Percentiles rank a stretch among this genome's conserved stretches.
Evolutionary conservation across 345 rosid species (phyloP).

Genomic region (Orychophragmus violaceus): DNA sequence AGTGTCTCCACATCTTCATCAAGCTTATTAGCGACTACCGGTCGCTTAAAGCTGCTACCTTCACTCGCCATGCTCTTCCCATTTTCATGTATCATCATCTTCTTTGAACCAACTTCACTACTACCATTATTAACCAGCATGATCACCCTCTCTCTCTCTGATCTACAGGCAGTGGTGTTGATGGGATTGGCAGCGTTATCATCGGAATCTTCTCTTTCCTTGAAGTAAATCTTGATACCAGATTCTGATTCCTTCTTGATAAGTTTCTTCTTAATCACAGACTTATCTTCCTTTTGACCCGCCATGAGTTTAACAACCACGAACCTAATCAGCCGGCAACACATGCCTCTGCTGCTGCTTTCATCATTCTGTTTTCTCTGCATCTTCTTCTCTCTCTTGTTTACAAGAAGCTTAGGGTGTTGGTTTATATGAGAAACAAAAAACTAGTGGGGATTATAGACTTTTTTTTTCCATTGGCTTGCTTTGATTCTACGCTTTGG

Average conservation of each 20-base stretch:
- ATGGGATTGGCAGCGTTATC: not conserved
- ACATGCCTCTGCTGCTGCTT: conserved; percentile 21
- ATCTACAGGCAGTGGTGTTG: not conserved
- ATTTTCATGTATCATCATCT: too few relatives aligned
- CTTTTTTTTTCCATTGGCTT: too few relatives aligned
- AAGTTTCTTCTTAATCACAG: conserved; percentile 17
- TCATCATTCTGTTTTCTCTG: conserved; percentile 7
- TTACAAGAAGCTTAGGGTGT: not conserved
- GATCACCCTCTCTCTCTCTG: conserved; percentile 17
- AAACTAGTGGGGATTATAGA: conserved; percentile 5
- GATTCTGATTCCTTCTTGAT: conserved; percentile 25
- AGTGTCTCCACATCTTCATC: not conserved
- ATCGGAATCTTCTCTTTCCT: conserved; percentile 29
- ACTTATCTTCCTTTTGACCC: conserved; percentile 8
- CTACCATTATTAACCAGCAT: not conserved
- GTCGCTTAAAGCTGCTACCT: not conserved
- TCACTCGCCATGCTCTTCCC: too few relatives aligned
- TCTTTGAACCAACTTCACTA: too few relatives aligned
- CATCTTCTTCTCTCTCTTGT: conserved; percentile 12
- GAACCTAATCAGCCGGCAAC: conserved; percentile 3
- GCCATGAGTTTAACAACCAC: conserved; percentile 23
- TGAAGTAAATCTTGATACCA: conserved; percentile 24
- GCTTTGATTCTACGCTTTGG: conserved; percentile 36
- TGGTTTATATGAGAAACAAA: not conserved
- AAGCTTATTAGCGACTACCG: not conserved